Percentiles rank a stretch among this genome's conserved stretches.
Evolutionary conservation across 352 stramenopile species (phyloP).

Genomic region (Phytopythium delawarense): DNA sequence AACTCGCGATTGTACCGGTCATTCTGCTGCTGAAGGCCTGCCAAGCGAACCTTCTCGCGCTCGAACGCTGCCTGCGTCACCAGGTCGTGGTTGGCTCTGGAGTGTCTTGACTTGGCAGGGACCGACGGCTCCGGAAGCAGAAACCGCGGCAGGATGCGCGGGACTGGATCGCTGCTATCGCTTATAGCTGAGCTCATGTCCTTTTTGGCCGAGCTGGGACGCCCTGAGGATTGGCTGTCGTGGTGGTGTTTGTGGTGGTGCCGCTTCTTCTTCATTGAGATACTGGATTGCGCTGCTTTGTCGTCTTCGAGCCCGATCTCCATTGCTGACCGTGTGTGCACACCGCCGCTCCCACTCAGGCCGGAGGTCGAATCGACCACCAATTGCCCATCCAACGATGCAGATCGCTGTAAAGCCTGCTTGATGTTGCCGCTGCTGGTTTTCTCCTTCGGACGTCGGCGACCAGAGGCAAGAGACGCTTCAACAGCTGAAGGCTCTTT

Average conservation of each 20-base stretch:
- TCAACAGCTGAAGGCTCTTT: neutral
- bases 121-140: conserved; percentile 27
- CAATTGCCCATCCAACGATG: conserved; percentile 15
- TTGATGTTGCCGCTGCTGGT: neutral
- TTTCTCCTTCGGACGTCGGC: neutral
- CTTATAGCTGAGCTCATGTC: neutral
- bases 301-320: neutral
- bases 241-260: neutral
- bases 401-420: conserved; percentile 11
- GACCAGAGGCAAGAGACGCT: neutral
- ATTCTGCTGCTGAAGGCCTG: conserved; percentile 15
- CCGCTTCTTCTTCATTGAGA: neutral
- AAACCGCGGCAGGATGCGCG: conserved; percentile 47
- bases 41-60: conserved; percentile 19
- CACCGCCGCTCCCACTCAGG: neutral
- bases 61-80: conserved; percentile 29
- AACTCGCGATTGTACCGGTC: conserved; percentile 14
- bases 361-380: neutral
- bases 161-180: conserved; percentile 5
- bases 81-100: conserved; percentile 16
- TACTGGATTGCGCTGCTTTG: neutral
- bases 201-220: conserved; percentile 1
- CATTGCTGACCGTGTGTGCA: neutral
- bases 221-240: neutral
- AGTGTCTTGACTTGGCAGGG: conserved; percentile 14